phyloP scores from a whole-genome alignment of 495 filamentous ascomycete genomes.

The Penicillium robsamsonii region DNA sequence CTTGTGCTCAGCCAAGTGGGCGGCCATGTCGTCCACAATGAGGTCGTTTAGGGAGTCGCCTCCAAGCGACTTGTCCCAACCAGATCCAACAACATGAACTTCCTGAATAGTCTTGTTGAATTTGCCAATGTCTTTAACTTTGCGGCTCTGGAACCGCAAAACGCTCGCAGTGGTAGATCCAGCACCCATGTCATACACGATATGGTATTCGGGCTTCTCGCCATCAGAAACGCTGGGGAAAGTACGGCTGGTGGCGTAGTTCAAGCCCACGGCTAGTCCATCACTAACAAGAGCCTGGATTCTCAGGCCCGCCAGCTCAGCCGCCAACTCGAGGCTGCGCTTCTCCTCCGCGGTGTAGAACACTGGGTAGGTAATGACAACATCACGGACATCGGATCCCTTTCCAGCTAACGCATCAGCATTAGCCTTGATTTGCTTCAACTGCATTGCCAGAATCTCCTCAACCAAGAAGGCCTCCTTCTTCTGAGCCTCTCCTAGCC shows the following conservation, averaged over 20 bases:
- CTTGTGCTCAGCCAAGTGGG: slow-evolving; percentile 68
- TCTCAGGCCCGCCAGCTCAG: slow-evolving; percentile 81
- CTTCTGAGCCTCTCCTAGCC: slow-evolving; percentile 58
- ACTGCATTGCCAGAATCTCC: slow-evolving; percentile 94
- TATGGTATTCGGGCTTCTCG: slow-evolving; percentile 84
- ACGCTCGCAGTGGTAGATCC: slow-evolving; percentile 96
- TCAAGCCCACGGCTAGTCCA: slow-evolving; percentile 86
- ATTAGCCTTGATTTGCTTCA: slow-evolving; percentile 83
- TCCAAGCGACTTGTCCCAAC: slow-evolving; percentile 87
- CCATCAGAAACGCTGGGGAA: slow-evolving; percentile 84
- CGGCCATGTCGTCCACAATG: slow-evolving; percentile 83
- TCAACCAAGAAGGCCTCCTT: slow-evolving; percentile 81
- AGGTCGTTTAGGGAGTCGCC: slow-evolving; percentile 86
- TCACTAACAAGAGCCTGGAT: slow-evolving; percentile 84
- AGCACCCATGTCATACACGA: slow-evolving; percentile 97
- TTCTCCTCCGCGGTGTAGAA: slow-evolving; percentile 91
- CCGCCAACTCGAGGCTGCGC: slow-evolving; percentile 74
- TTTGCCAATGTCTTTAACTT: slow-evolving; percentile 86
- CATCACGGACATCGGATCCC: slow-evolving; percentile 68
- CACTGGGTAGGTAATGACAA: slow-evolving; percentile 86
- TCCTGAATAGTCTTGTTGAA: slow-evolving; percentile 98
- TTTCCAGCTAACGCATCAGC: slow-evolving; percentile 84
- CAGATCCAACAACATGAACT: slow-evolving; percentile 77
- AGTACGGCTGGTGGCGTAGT: slow-evolving; percentile 87
- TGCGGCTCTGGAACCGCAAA: slow-evolving; percentile 81